These are phyloP conservation scores for Globisporangium yorkense DNA, from an alignment of 352 stramenopile species.

Conservation along the genomic window DNA sequence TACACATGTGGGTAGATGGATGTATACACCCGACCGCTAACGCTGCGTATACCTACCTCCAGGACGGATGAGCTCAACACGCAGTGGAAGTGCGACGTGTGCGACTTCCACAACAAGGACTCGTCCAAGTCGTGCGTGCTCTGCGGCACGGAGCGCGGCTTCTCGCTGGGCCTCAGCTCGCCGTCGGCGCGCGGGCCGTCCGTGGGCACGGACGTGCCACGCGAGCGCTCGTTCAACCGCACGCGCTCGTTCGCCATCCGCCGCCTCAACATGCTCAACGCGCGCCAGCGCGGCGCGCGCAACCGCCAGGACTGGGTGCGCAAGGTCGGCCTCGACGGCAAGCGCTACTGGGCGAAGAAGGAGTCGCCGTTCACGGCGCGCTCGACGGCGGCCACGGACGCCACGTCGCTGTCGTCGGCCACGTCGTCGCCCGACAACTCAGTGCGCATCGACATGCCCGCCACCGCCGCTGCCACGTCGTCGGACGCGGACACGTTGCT, in stretches of 20 bases:
- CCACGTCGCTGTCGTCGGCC: conserved; percentile 12
- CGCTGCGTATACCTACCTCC: conserved; percentile 1
- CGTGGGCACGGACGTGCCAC: conserved; percentile 32
- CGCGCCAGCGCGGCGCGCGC: conserved; percentile 66
- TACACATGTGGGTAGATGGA: neutral
- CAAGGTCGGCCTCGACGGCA: conserved; percentile 74
- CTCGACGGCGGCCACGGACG: conserved; percentile 8
- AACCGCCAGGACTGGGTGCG: conserved; percentile 83
- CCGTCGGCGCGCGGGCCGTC: conserved; percentile 26
- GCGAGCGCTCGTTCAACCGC: conserved; percentile 76
- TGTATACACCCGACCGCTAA: no score
- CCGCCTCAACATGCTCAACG: conserved; percentile 85
- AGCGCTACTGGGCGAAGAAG: conserved; percentile 78
- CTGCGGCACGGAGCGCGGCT: conserved; percentile 77
- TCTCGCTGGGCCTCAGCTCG: conserved; percentile 60
- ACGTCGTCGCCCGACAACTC: conserved; percentile 6
- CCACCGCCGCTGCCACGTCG: neutral
- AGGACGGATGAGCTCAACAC: conserved; percentile 69
- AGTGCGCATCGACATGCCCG: conserved; percentile 37
- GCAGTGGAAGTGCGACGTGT: conserved; percentile 86
- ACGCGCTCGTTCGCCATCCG: conserved; percentile 83
- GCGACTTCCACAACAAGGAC: conserved; percentile 86
- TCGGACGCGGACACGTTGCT: conserved; percentile 34
- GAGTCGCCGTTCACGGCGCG: conserved; percentile 40
- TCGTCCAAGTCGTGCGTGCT: conserved; percentile 70